phyloP scores from a whole-genome alignment of 352 stramenopile genomes.

The Globisporangium irregulare region DNA sequence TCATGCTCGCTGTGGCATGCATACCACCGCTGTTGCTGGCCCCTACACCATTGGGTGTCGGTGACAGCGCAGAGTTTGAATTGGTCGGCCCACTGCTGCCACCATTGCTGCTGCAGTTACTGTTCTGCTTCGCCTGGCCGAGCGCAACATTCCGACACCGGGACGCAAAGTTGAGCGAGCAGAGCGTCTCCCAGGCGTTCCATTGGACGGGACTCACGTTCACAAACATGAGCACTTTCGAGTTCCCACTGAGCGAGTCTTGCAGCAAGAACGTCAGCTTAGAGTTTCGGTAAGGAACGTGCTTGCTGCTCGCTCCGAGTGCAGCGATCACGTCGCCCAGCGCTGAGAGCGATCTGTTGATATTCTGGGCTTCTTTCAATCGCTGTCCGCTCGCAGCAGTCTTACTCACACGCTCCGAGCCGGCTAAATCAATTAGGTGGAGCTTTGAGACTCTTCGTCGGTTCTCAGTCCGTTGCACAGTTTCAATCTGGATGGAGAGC shows the following conservation, averaged over 20 bases:
- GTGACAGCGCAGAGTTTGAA: neutral
- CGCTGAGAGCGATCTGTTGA: constrained; percentile 94
- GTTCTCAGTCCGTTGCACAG: constrained; percentile 36
- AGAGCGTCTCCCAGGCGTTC: constrained; percentile 87
- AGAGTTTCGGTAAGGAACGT: constrained; percentile 96
- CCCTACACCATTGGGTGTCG: neutral
- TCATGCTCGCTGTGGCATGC: constrained; percentile 34
- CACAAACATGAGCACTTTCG: constrained; percentile 85
- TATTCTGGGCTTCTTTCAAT: constrained; percentile 95
- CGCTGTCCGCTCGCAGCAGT: constrained; percentile 90
- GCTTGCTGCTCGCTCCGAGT: constrained; percentile 80
- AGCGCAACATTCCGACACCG: constrained; percentile 87
- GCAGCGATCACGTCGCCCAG: constrained; percentile 95
- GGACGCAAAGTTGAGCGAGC: constrained; percentile 90
- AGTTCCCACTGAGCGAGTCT: constrained; percentile 77
- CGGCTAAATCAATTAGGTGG: constrained; percentile 88
- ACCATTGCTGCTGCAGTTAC: neutral
- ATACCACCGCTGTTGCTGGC: constrained; percentile 24
- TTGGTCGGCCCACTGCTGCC: neutral
- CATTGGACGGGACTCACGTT: constrained; percentile 88
- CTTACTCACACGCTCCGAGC: constrained; percentile 86
- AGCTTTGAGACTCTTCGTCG: constrained; percentile 63
- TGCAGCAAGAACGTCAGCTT: constrained; percentile 93
- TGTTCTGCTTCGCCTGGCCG: constrained; percentile 71
- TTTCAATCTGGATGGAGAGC: constrained; percentile 83